Evolutionary conservation across 2,329 filamentous ascomycete genomes (phyloP), one percentile per base, ranked within the genome.

Genomic region (Penicillium decumbens): DNA sequence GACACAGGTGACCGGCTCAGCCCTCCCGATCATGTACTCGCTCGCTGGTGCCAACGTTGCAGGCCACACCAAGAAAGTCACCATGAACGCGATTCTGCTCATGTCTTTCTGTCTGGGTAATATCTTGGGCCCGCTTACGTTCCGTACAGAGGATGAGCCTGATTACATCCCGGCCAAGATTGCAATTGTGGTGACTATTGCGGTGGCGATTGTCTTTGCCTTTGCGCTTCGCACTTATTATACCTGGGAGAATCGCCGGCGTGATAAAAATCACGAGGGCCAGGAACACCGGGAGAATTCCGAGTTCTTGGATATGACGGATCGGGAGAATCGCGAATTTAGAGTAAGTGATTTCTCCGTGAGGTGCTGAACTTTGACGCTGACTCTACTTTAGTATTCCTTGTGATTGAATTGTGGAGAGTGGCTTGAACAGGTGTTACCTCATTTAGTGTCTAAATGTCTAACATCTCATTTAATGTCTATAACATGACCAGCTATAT

Each of bases 1-100:
- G 24, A 70, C 68, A 23, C 69, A 73, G 49, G 63, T 65, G 2
- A 67, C 71, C 27, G 68, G 71, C 6, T 65, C 69, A 1, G 57
- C 67, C 2, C 59, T 75, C 15, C 73, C 71, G 35, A 49, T 75
- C 12, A 54, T 74, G 40, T 69, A 72, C 28, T 68, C 68, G 1
- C 65, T 70, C 50, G 71, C 74, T 13, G 69, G 72, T 0, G 70
- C 64, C 13, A 78, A 78, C 49, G 65, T 73, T 2, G 73, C 72
- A 5, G 75, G 75, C 0, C 74, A 78, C 47, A 75, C 75, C 2
- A 79, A 78, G 63, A 77, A 77, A 51, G 72, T 75, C 23, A 75
- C 74, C 1, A 69, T 74, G 41, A 76, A 75, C 35, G 75, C 74
- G 0, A 56, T 78, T n/a, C 60, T 73, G 7, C 64, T 76, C 8